These are phyloP conservation scores for Falciphora oryzae DNA, from an alignment of 2,329 filamentous ascomycete species.

Conservation along the genomic window DNA sequence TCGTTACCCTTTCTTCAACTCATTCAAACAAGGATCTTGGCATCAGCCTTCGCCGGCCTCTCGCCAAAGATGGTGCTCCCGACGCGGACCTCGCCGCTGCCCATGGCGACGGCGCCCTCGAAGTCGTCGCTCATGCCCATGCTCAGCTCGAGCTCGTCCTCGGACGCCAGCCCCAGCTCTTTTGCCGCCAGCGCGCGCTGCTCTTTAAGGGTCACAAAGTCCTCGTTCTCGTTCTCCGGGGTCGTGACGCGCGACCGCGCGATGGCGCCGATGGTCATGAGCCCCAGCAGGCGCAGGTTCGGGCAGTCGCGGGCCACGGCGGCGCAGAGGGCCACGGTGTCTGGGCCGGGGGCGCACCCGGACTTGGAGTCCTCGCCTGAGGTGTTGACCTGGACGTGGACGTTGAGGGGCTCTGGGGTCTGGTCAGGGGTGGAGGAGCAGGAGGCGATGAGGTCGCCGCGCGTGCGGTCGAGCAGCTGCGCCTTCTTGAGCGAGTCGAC, in stretches of 20 bases:
- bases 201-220: constrained; percentile 66
- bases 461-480: constrained; percentile 69
- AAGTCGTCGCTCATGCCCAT: constrained; percentile 99
- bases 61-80: constrained; percentile 92
- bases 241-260: constrained; percentile 71
- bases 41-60: constrained; percentile 72
- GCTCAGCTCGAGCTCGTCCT: constrained; percentile 71
- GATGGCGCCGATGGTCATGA: constrained; percentile 98
- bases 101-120: constrained; percentile 76
- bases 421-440: neutral
- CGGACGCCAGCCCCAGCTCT: constrained; percentile 47
- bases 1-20: neutral
- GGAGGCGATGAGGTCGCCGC: constrained; percentile 48
- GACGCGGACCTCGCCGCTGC: constrained; percentile 84
- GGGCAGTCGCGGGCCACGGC: constrained; percentile 67
- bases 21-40: constrained; percentile 53
- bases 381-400: constrained; percentile 95
- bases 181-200: constrained; percentile 64
- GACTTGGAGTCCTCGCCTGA: constrained; percentile 83
- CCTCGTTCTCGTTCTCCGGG: constrained; percentile 79
- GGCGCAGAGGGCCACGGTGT: constrained; percentile 59
- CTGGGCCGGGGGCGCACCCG: constrained; percentile 63
- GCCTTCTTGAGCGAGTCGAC: constrained; percentile 89
- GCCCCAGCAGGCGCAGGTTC: constrained; percentile 65
- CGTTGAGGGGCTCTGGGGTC: constrained; percentile 42